These are phyloP conservation scores for Polygonum maritimum DNA, from an alignment of 148 eudicot genomes.

Conservation along the genomic window DNA sequence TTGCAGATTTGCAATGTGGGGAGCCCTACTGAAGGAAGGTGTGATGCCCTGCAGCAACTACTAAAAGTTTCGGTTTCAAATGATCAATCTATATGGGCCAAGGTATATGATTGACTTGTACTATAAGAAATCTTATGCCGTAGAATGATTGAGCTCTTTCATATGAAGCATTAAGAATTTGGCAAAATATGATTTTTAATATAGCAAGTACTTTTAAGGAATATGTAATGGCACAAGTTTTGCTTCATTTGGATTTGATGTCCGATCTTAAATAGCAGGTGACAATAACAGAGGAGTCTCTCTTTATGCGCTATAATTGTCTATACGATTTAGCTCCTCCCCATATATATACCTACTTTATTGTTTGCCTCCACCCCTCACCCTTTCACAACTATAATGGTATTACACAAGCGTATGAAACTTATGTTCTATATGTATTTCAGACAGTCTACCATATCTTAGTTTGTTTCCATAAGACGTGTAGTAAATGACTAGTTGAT, in stretches of 20 bases:
- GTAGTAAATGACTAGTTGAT: neutral
- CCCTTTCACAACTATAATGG: neutral
- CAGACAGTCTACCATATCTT: neutral
- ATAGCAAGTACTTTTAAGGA: neutral
- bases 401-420: neutral
- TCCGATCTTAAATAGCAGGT: neutral
- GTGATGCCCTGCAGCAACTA: constrained; percentile 65
- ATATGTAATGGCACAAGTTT: neutral
- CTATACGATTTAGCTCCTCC: neutral
- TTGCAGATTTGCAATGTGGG: constrained; percentile 66
- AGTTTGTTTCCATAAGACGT: neutral
- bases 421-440: neutral
- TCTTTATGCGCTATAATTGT: neutral
- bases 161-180: neutral
- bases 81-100: constrained; percentile 76
- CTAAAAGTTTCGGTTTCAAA: constrained; percentile 61
- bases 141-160: neutral
- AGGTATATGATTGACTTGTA: constrained; percentile 36
- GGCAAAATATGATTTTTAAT: neutral
- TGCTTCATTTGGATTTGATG: neutral
- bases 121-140: neutral
- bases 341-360: neutral
- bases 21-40: constrained; percentile 44
- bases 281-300: neutral
- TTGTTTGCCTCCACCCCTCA: neutral